These are phyloP conservation scores for Epichloe hybrida DNA, from an alignment of 2,329 filamentous ascomycete genomes.

Conservation along the genomic window DNA sequence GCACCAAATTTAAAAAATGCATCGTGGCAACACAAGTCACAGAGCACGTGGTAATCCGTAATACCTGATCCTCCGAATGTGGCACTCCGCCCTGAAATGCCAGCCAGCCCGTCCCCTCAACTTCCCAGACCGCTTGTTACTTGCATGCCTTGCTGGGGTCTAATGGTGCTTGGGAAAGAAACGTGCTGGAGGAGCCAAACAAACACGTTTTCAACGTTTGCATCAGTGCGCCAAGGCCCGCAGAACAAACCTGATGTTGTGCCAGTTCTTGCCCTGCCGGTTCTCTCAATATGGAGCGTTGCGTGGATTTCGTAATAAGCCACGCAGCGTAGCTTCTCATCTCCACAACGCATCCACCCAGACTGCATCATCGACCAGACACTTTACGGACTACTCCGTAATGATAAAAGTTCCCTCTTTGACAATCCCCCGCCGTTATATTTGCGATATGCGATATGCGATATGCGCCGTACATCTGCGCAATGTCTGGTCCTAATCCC, in stretches of 20 bases:
- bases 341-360: neutral
- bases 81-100: too few relatives aligned
- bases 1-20: neutral
- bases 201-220: too few relatives aligned
- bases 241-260: too few relatives aligned
- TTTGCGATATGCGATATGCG: neutral
- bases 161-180: neutral
- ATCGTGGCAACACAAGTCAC: too few relatives aligned
- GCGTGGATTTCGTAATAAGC: neutral
- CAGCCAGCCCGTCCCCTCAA: neutral
- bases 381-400: neutral
- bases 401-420: neutral
- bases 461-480: neutral
- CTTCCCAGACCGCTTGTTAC: neutral
- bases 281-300: neutral
- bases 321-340: neutral
- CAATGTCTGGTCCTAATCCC: constrained; percentile 27
- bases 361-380: neutral
- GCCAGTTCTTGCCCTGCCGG: neutral
- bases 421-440: neutral
- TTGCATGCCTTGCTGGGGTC: too few relatives aligned
- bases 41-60: too few relatives aligned
- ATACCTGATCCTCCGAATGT: too few relatives aligned
- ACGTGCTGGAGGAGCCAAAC: too few relatives aligned
- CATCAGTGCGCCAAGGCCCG: too few relatives aligned